Evolutionary conservation across 192 early-diverging fungal species (phyloP).

Genomic region (Spinellus fusiger): DNA sequence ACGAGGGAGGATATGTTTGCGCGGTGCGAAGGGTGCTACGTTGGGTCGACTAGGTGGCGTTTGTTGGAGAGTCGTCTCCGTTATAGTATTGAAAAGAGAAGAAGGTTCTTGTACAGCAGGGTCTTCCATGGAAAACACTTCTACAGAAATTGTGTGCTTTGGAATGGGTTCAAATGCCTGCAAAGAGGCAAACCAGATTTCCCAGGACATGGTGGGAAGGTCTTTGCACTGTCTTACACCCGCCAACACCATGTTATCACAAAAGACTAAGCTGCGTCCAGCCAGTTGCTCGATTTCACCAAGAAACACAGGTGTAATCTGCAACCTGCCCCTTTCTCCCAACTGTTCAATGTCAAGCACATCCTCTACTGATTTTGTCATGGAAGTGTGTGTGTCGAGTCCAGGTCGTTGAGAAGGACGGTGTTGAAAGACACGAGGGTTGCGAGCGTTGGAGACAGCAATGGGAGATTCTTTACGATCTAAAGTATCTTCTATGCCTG

Average conservation of each 20-base stretch:
- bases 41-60: background rate
- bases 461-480: background rate
- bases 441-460: no score
- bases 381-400: no score
- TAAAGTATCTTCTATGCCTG: no score
- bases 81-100: background rate
- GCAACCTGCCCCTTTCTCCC: slow-evolving; percentile 10
- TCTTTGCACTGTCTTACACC: slow-evolving; percentile 16
- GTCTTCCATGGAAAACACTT: no score
- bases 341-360: slow-evolving; percentile 35
- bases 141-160: no score
- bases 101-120: no score
- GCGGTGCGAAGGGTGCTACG: no score
- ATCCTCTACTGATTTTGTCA: no score
- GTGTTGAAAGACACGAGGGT: no score
- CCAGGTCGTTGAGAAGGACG: no score
- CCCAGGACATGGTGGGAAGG: slow-evolving; percentile 1
- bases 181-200: slow-evolving; percentile 24
- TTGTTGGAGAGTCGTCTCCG: background rate
- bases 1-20: background rate
- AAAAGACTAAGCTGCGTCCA: slow-evolving; percentile 15
- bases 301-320: slow-evolving; percentile 11
- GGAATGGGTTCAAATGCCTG: slow-evolving; percentile 16
- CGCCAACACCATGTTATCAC: slow-evolving; percentile 25
- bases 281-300: slow-evolving; percentile 20